A percentile compares a stretch with the other conserved stretches of the same genome.
Evolutionary conservation across 768 basidiomycete genomes (phyloP).

Genomic region (Psilocybe tampanensis): DNA sequence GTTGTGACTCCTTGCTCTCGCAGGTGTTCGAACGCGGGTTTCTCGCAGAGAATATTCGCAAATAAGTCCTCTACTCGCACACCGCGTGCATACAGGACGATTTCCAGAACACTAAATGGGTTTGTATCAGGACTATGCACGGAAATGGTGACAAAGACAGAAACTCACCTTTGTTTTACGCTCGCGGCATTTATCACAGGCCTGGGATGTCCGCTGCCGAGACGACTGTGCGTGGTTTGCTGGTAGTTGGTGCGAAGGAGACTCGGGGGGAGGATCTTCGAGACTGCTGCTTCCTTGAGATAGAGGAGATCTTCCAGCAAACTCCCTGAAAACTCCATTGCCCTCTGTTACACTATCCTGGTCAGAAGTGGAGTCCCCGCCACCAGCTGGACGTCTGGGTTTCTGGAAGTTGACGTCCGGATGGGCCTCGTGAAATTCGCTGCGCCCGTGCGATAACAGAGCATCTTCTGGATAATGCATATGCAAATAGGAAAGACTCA

Average conservation of each 20-base stretch:
- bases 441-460: background rate
- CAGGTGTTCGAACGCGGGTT: constrained; percentile 34
- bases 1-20: constrained; percentile 11
- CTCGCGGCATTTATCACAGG: constrained; percentile 59
- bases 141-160: background rate
- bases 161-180: constrained; percentile 61
- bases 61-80: constrained; percentile 47
- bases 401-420: background rate
- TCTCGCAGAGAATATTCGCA: constrained; percentile 51
- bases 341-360: constrained; percentile 11
- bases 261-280: constrained; percentile 1
- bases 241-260: constrained; percentile 8
- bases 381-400: background rate
- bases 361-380: constrained; percentile 6
- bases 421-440: background rate
- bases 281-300: background rate
- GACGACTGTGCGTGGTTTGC: constrained; percentile 17
- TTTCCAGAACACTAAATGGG: constrained; percentile 55
- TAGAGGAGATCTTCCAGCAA: background rate
- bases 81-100: constrained; percentile 54
- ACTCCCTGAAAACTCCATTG: constrained; percentile 1
- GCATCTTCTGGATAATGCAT: constrained; percentile 17
- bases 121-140: background rate
- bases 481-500: background rate
- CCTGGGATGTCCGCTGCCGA: constrained; percentile 50